Percentiles rank a stretch among this genome's conserved stretches.
Conservation (phyloP, 1,284 basidiomycete genomes). For the Cronartium quercuum region DNA sequence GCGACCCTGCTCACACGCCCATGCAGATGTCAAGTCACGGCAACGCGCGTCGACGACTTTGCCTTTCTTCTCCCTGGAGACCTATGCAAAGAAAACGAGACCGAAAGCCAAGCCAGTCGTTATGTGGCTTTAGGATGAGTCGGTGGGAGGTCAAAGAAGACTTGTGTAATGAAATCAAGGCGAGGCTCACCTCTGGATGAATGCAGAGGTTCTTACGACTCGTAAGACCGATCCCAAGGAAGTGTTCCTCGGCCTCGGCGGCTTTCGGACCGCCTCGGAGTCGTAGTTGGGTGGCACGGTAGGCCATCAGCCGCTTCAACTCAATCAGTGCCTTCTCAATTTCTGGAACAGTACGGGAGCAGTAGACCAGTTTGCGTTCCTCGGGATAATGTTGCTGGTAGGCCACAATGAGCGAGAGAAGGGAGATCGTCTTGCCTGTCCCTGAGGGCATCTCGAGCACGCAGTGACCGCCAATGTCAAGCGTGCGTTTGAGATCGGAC, state of each 20-base stretch:
- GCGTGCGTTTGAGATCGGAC: slow-evolving; percentile 41
- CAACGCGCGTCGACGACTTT: slow-evolving; percentile 95
- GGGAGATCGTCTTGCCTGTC: slow-evolving; percentile 96
- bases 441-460: slow-evolving; percentile 99
- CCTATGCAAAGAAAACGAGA: slow-evolving; percentile 53
- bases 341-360: slow-evolving; percentile 99
- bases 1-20: slow-evolving; percentile 75
- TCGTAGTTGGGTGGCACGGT: slow-evolving; percentile 55
- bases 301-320: slow-evolving; percentile 87
- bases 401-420: slow-evolving; percentile 91
- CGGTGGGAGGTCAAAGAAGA: neutral
- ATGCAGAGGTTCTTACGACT: slow-evolving; percentile 96
- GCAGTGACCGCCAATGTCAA: slow-evolving; percentile 67
- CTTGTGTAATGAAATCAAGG: neutral
- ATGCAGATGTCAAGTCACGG: slow-evolving; percentile 84
- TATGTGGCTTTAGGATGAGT: slow-evolving; percentile 12
- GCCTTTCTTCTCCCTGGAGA: slow-evolving; percentile 94
- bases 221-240: slow-evolving; percentile 84
- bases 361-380: slow-evolving; percentile 92
- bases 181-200: slow-evolving; percentile 71
- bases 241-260: slow-evolving; percentile 66
- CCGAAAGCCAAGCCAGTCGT: neutral
- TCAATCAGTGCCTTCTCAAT: slow-evolving; percentile 98
- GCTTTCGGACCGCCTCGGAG: slow-evolving; percentile 56
- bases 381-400: slow-evolving; percentile 97